Conservation (phyloP, 306 rosid genomes). For the Cyclanthera cordifolia region DNA sequence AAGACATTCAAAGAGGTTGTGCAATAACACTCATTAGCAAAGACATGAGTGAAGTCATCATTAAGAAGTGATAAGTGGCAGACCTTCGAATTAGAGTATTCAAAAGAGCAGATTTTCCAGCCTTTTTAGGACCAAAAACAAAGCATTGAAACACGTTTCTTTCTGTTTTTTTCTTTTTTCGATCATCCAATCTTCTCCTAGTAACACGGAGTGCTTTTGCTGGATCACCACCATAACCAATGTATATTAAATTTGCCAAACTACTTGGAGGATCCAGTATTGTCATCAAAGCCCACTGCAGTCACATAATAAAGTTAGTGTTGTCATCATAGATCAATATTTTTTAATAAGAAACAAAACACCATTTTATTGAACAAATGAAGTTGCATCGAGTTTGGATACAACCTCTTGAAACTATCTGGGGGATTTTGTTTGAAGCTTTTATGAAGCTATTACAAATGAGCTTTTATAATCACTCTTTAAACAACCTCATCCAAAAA, state of each 20-base stretch:
- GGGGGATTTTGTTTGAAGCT: too few relatives aligned
- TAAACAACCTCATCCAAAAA: too few relatives aligned
- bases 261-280: conserved; percentile 54
- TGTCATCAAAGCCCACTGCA: conserved; percentile 97
- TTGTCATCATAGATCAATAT: conserved; percentile 8
- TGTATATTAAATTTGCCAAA: conserved; percentile 73
- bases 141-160: conserved; percentile 79
- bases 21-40: background rate
- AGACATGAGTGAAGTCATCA: conserved; percentile 10
- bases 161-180: conserved; percentile 59
- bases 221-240: conserved; percentile 81
- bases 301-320: conserved; percentile 6
- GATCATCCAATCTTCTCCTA: conserved; percentile 54
- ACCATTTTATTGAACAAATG: background rate
- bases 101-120: conserved; percentile 80
- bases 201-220: conserved; percentile 68
- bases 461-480: too few relatives aligned
- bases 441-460: too few relatives aligned
- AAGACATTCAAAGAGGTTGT: conserved; percentile 17
- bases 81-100: conserved; percentile 76
- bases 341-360: background rate
- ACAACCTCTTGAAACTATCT: background rate
- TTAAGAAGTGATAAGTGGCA: conserved; percentile 17
- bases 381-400: background rate
- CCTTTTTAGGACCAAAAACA: conserved; percentile 74